A percentile compares a stretch with the other conserved stretches of the same genome.
These are phyloP conservation scores for Plasmodium vinckei DNA, from an alignment of 169 alveolate species.

Conservation along the genomic window DNA sequence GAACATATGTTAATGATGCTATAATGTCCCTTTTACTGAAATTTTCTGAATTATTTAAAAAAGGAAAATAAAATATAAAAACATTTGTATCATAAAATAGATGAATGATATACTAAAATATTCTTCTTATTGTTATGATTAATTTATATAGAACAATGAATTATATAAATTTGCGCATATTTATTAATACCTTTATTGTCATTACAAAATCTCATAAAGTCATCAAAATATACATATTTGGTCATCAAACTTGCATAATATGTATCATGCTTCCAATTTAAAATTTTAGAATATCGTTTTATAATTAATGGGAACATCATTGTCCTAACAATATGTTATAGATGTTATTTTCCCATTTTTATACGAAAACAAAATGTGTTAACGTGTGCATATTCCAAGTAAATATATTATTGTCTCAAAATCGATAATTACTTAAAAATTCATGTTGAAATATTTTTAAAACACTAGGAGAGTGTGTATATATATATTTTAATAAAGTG, in stretches of 20 bases:
- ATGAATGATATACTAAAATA: slow-evolving; percentile 10
- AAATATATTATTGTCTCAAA: slow-evolving; percentile 24
- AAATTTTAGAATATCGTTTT: slow-evolving; percentile 69
- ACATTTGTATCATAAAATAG: neutral
- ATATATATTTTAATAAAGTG: too few species aligned
- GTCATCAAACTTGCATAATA: slow-evolving; percentile 77
- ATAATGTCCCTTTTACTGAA: slow-evolving; percentile 73
- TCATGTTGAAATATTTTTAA: neutral
- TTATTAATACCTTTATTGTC: slow-evolving; percentile 69
- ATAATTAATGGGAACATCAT: slow-evolving; percentile 49
- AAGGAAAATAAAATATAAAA: slow-evolving; percentile 4
- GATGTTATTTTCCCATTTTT: slow-evolving; percentile 8
- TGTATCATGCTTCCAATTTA: slow-evolving; percentile 77
- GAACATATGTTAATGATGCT: slow-evolving; percentile 74
- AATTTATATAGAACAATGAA: slow-evolving; percentile 12
- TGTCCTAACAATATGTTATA: slow-evolving; percentile 24
- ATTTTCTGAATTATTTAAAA: slow-evolving; percentile 30
- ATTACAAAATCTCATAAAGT: slow-evolving; percentile 75
- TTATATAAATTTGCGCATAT: neutral
- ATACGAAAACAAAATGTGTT: slow-evolving; percentile 13
- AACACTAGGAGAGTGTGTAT: too few species aligned
- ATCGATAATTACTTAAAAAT: neutral
- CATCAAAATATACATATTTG: slow-evolving; percentile 73
- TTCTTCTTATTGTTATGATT: slow-evolving; percentile 17
- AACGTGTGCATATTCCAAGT: neutral